Conservation (phyloP, 1,284 basidiomycete genomes). For the Coriolopsis trogii region DNA sequence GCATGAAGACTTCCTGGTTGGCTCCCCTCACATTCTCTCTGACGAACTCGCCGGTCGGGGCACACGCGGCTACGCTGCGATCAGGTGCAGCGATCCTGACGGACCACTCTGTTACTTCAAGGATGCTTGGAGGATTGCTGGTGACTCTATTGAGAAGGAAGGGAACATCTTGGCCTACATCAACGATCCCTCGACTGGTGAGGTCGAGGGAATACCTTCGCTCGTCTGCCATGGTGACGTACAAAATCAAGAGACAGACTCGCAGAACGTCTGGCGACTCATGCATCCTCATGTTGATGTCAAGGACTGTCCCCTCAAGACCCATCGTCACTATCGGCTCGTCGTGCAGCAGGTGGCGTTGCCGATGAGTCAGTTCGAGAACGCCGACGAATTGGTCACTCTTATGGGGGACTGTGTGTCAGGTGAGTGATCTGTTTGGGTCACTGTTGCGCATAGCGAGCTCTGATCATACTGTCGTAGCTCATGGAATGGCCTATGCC, state of each 20-base stretch:
- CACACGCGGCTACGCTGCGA: conserved; percentile 9
- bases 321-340: conserved; percentile 10
- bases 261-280: conserved; percentile 5
- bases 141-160: conserved; percentile 1
- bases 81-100: background rate
- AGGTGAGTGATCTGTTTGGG: background rate
- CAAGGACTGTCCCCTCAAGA: background rate
- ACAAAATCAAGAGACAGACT: background rate
- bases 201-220: conserved; percentile 3
- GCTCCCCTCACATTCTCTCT: conserved; percentile 4
- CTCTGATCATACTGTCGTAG: background rate
- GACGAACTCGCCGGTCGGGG: conserved; percentile 2
- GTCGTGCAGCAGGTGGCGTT: conserved; percentile 10
- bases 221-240: conserved; percentile 12
- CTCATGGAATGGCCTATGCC: conserved; percentile 10
- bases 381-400: background rate
- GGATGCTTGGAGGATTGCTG: conserved; percentile 9
- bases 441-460: background rate
- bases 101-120: conserved; percentile 11
- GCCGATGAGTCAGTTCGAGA: background rate
- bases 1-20: conserved; percentile 2
- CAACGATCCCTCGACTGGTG: background rate
- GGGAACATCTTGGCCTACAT: conserved; percentile 2
- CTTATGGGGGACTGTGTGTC: background rate
- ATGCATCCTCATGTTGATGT: background rate